These are phyloP conservation scores for Russula vinacea DNA, from an alignment of 768 basidiomycete species.

Conservation along the genomic window DNA sequence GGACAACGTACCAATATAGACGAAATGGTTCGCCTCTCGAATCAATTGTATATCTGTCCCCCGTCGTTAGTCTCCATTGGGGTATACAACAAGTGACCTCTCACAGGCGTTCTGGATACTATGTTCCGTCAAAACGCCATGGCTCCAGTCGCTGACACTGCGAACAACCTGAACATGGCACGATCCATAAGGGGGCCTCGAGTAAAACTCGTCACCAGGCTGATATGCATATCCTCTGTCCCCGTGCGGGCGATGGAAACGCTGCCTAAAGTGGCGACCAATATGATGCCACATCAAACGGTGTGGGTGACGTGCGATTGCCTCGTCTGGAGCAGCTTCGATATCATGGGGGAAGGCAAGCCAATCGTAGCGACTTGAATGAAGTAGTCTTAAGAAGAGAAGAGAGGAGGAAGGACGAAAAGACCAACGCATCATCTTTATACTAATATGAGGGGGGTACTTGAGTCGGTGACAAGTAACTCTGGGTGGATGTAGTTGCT, in stretches of 20 bases:
- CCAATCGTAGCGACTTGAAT: slow-evolving; percentile 52
- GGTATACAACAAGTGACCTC: slow-evolving; percentile 35
- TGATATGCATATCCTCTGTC: slow-evolving; percentile 38
- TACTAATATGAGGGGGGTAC: slow-evolving; percentile 29
- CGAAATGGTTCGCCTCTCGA: slow-evolving; percentile 77
- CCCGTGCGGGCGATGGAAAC: slow-evolving; percentile 34
- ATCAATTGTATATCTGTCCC: slow-evolving; percentile 72
- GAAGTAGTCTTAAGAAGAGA: neutral
- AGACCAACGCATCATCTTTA: slow-evolving; percentile 47
- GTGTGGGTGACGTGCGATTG: slow-evolving; percentile 71
- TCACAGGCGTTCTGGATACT: slow-evolving; percentile 92
- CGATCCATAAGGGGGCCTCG: slow-evolving; percentile 45
- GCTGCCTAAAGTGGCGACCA: slow-evolving; percentile 34
- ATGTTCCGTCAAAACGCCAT: slow-evolving; percentile 83
- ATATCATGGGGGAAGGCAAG: slow-evolving; percentile 79
- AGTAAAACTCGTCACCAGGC: slow-evolving; percentile 39
- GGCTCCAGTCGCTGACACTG: slow-evolving; percentile 90
- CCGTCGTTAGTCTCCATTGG: slow-evolving; percentile 10
- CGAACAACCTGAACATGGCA: slow-evolving; percentile 79
- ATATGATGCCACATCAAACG: slow-evolving; percentile 53
- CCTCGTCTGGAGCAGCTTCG: slow-evolving; percentile 57
- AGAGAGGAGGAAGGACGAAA: neutral
- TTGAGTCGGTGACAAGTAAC: neutral
- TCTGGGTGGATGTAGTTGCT: neutral
- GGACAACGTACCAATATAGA: slow-evolving; percentile 75